Evolutionary conservation across 2,329 filamentous ascomycete species (phyloP).

Genomic region (Myriosclerotinia curreyana): DNA sequence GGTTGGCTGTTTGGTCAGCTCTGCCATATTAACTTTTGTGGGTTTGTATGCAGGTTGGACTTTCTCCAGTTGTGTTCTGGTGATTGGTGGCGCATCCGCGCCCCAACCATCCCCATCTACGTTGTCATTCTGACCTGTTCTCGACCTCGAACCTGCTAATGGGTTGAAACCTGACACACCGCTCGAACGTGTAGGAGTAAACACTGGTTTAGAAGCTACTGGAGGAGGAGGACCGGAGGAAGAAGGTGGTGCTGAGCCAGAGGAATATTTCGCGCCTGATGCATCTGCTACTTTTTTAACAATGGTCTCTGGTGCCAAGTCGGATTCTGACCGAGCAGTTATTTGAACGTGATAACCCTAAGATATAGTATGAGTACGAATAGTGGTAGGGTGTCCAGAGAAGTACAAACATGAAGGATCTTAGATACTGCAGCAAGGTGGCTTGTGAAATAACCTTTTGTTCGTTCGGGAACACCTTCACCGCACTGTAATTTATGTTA

Average conservation of each 20-base stretch:
- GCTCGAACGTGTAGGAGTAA: slow-evolving; percentile 66
- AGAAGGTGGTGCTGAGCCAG: slow-evolving; percentile 58
- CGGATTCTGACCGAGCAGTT: slow-evolving; percentile 85
- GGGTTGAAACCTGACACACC: slow-evolving; percentile 60
- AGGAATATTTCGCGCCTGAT: slow-evolving; percentile 90
- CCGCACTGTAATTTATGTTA: slow-evolving; percentile 62
- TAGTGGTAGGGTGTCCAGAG: neutral
- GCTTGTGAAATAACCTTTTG: slow-evolving; percentile 97
- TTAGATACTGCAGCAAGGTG: slow-evolving; percentile 87
- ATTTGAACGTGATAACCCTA: slow-evolving; percentile 95
- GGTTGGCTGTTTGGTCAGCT: slow-evolving; percentile 67
- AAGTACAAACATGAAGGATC: slow-evolving; percentile 67
- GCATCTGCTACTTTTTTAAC: slow-evolving; percentile 92
- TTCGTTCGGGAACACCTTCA: slow-evolving; percentile 95
- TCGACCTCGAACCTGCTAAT: slow-evolving; percentile 61
- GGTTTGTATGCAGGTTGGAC: slow-evolving; percentile 91
- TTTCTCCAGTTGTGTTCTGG: slow-evolving; percentile 83
- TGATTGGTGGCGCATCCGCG: slow-evolving; percentile 85
- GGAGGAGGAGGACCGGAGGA: slow-evolving; percentile 50
- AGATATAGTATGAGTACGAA: slow-evolving; percentile 24
- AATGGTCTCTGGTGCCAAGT: slow-evolving; percentile 83
- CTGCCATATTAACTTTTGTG: slow-evolving; percentile 90
- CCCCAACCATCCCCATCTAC: slow-evolving; percentile 92
- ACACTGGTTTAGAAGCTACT: slow-evolving; percentile 84
- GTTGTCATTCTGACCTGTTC: slow-evolving; percentile 50